phyloP scores from a whole-genome alignment of 2,329 filamentous ascomycete species.

The Arthrobotrys megalospora region DNA sequence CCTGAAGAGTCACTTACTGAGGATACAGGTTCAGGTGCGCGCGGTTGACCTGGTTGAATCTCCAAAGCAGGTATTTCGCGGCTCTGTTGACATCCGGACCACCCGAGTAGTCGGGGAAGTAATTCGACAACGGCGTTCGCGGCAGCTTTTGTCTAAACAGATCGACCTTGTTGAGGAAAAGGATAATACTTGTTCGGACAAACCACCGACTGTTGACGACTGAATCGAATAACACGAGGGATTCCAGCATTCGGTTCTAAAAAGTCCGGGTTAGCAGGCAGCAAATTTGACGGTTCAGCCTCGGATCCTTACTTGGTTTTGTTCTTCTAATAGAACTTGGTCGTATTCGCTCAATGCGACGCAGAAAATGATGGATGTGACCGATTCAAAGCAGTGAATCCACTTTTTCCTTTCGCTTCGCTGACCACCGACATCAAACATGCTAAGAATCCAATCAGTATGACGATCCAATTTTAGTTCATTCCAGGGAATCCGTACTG shows the following conservation, averaged over 20 bases:
- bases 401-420: constrained; percentile 98
- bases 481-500: constrained; percentile 75
- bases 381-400: constrained; percentile 99
- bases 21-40: constrained; percentile 97
- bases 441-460: constrained; percentile 73
- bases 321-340: constrained; percentile 95
- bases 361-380: constrained; percentile 99
- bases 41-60: constrained; percentile 98
- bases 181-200: constrained; percentile 97
- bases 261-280: constrained; percentile 67
- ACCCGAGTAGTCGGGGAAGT: constrained; percentile 97
- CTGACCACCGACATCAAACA: constrained; percentile 99
- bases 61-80: constrained; percentile 96
- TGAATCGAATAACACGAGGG: constrained; percentile 93
- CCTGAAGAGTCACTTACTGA: constrained; percentile 77
- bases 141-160: constrained; percentile 95
- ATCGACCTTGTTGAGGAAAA: constrained; percentile 99
- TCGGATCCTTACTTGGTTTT: constrained; percentile 80
- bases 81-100: constrained; percentile 98
- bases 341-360: constrained; percentile 98
- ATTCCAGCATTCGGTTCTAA: constrained; percentile 99
- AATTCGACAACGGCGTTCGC: constrained; percentile 90
- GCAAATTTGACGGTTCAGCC: constrained; percentile 64
- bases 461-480: constrained; percentile 53
- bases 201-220: constrained; percentile 99